Conservation (phyloP, 108 stramenopile species). For the Nitzschia sp. region DNA sequence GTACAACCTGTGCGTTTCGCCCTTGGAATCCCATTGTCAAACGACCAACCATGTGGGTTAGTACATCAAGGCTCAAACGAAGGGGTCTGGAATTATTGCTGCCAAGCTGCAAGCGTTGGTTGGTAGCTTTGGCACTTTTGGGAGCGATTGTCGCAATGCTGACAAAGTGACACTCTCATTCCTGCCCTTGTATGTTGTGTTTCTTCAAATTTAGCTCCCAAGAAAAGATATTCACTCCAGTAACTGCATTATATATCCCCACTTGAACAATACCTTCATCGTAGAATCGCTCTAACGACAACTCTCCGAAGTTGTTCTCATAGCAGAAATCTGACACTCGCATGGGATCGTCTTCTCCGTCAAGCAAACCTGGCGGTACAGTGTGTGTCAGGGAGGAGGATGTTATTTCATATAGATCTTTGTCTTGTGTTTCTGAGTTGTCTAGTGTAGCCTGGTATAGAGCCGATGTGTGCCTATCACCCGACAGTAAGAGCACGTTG, state of each 20-base stretch:
- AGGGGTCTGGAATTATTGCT: neutral
- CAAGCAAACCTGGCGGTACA: neutral
- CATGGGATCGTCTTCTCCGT: neutral
- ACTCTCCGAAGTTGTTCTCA: neutral
- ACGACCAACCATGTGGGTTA: slow-evolving; percentile 38
- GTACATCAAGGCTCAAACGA: slow-evolving; percentile 15
- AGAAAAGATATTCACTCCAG: neutral
- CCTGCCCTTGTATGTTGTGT: neutral
- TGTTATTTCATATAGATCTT: neutral
- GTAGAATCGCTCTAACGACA: neutral
- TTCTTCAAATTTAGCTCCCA: neutral
- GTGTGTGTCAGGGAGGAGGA: neutral
- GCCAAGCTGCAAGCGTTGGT: neutral
- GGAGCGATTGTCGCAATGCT: neutral
- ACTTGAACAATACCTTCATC: neutral
- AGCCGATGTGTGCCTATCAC: neutral
- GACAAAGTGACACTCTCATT: neutral
- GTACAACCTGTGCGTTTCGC: neutral
- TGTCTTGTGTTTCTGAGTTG: neutral
- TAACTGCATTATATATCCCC: neutral
- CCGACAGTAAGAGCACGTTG: neutral
- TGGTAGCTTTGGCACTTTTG: neutral
- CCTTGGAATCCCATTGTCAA: slow-evolving; percentile 42
- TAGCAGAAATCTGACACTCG: neutral
- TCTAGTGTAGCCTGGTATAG: neutral